phyloP scores from a whole-genome alignment of 179 eudicot species.

The Beta lomatogona region DNA sequence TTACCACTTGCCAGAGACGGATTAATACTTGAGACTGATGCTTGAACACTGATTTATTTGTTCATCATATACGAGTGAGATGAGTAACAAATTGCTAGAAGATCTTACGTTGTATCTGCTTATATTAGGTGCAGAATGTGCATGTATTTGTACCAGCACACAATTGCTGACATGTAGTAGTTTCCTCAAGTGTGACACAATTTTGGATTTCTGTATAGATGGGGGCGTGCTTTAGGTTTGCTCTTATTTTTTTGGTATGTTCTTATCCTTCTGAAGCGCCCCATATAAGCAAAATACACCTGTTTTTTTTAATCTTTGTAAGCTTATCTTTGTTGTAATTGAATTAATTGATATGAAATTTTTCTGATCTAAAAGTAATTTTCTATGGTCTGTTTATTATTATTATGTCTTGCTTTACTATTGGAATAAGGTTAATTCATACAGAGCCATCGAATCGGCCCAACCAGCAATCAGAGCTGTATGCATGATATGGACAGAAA shows the following conservation, averaged over 20 bases:
- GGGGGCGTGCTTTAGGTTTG: constrained; percentile 10
- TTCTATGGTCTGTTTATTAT: neutral
- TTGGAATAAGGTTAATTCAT: no score
- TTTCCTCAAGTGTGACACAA: constrained; percentile 6
- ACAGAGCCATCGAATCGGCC: neutral
- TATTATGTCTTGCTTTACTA: neutral
- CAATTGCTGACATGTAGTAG: constrained; percentile 11
- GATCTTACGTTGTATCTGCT: neutral
- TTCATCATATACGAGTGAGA: constrained; percentile 12
- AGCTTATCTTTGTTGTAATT: constrained; percentile 24
- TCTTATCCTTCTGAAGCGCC: constrained; percentile 6
- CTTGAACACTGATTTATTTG: neutral
- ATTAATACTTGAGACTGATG: neutral
- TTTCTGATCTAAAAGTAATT: constrained; percentile 16
- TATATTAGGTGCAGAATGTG: neutral
- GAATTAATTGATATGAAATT: constrained; percentile 11
- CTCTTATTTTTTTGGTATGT: neutral
- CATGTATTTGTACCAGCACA: neutral
- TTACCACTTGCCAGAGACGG: constrained; percentile 7
- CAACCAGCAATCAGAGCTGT: no score
- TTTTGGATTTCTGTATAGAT: constrained; percentile 33
- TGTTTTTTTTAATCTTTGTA: neutral
- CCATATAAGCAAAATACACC: constrained; percentile 12
- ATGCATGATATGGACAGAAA: no score
- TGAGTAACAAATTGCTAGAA: neutral